Evolutionary conservation across 495 filamentous ascomycete genomes (phyloP), one percentile per base, ranked within the genome.

Genomic region (Parathielavia appendiculata): DNA sequence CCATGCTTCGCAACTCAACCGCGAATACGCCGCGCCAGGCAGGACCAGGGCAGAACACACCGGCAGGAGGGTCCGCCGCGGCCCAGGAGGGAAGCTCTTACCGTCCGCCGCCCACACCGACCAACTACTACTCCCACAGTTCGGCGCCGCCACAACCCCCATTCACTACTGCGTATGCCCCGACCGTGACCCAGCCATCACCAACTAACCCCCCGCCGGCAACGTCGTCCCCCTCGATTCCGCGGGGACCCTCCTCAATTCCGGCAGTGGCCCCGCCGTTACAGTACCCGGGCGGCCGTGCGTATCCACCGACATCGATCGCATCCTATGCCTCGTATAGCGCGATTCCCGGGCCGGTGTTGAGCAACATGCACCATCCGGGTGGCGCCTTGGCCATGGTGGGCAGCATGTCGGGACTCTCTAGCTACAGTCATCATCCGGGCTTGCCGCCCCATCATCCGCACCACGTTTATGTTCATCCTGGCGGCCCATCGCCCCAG

Each of bases 341-440:
- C 23, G 56, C 55, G 13, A 51, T 65, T 4, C 80, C 87, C 8
- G 88, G 87, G 0, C 84, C 90, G 0, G 84, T 96, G 13, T 81
- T 91, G 76, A 86, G 87, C 43, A 82, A 82, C 56, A 88, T 92
- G 69, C 75, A 90, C 32, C 85, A 90, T 63, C 91, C 91, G 2
- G 83, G 83, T 32, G 76, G 79, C 2, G 85, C 84, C 47, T 81
- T 93, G 71, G 75, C 85, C 11, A 69, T 92, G 38, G 78, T 95
- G 43, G 83, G 86, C 20, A 77, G 79, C 12, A 78, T 89, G 20
- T 16, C 56, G 0, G 74, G 79, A 82, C 57, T 73, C 71, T 57
- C 69, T 66, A 46, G 65, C 50, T 47, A 69, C 64, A 66, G 81
- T 76, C 72, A 79, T 82, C 61, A 83, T 80, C 61, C 81, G 71